Base-by-base conservation (phyloP, 805 yeast genomes). In the Nakazawaea siamensis region DNA sequence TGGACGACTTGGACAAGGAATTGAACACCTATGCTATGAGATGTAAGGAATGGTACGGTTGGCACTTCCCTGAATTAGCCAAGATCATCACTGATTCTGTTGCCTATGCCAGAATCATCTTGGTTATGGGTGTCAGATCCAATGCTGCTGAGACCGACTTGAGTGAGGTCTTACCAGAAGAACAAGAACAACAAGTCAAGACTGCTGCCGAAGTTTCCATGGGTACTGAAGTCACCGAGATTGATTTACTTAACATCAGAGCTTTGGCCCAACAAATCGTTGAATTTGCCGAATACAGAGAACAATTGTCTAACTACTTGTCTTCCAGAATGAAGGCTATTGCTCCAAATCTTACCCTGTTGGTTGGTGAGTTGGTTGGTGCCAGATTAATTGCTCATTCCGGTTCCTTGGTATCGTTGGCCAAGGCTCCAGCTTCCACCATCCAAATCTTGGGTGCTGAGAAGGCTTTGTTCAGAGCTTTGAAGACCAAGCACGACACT, bases 11-110 rank as follows among this genome's bases (percentile, higher is more conserved):
- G 52, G 98, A 92, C 68, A 92, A 92, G 67, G 98, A 92, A 63
- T 74, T 92, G 52, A 92, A 92, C 68, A 92, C 97, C 35, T 92
- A 90, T 53, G 95, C 97, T 48, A 92, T 92, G 98, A 80, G 98
- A 69, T 77, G 90, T 66, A 92, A 90, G 68, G 98, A 92, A 68
- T 92, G 98, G 98, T 92, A 92, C 66, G 98, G 98, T 47, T 92
- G 98, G 98, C 98, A 92, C 64, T 92, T 92, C 80, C 98, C 98
- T 26, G 98, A 92, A 64, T 76, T 92, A 76, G 96, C 97, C 52
- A 92, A 92, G 73, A 86, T 90, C 60, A 83, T 92, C 50, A 78
- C 81, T 48, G 98, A 90, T 65, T 88, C 95, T 47, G 90, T 85
- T 50, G 97, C 97, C 31, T 90, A 78, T 61, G 97, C 97, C 43